A percentile compares a stretch with the other conserved stretches of the same genome.
phyloP scores from a whole-genome alignment of 2,329 filamentous ascomycete genomes.

The Penicillium vulpinum region DNA sequence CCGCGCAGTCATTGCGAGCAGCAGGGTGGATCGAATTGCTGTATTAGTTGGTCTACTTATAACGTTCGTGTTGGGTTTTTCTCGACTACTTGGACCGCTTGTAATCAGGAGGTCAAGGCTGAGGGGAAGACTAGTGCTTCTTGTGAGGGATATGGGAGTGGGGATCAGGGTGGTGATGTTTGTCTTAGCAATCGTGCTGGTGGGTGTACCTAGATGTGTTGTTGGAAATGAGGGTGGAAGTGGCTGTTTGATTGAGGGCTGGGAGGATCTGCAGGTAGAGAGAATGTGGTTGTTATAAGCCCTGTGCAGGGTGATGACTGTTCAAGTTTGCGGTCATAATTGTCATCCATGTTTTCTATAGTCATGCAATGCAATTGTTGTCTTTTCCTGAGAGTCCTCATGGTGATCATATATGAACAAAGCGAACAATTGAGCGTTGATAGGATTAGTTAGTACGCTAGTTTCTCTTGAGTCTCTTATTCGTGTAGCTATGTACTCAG shows the following conservation, averaged over 20 bases:
- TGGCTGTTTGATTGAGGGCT: background rate
- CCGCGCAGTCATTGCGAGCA: background rate
- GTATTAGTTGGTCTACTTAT: constrained; percentile 2
- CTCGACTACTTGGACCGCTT: constrained; percentile 3
- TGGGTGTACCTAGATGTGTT: background rate
- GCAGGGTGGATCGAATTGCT: background rate
- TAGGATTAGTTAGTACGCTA: background rate
- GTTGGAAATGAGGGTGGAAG: background rate
- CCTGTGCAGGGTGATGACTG: background rate
- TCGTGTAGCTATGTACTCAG: background rate
- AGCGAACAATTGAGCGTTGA: background rate
- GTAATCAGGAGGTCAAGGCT: background rate
- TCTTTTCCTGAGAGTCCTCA: background rate
- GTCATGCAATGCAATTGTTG: background rate
- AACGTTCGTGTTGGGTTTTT: background rate
- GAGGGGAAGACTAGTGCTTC: background rate
- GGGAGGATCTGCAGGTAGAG: background rate
- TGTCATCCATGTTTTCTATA: background rate
- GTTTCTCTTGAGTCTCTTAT: background rate
- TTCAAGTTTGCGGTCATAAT: background rate
- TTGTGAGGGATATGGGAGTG: background rate
- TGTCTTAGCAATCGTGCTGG: background rate
- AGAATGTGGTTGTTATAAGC: background rate
- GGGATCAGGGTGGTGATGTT: constrained; percentile 3
- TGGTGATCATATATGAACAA: background rate